phyloP scores from a whole-genome alignment of 1,284 basidiomycete genomes.

The Trichosporon sp. region DNA sequence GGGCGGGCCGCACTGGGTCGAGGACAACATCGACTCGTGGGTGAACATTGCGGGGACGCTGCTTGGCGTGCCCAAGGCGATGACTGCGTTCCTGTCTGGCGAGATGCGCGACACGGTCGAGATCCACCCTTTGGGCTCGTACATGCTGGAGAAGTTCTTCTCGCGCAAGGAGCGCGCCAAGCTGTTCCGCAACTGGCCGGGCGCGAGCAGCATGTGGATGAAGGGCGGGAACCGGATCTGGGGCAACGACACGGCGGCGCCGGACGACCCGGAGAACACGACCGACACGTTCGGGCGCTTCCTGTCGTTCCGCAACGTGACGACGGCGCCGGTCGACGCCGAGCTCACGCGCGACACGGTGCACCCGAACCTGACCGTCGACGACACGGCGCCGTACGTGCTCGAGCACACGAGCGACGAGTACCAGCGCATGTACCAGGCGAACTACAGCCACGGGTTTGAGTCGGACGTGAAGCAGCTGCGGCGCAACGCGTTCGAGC shows the following conservation, averaged over 20 bases:
- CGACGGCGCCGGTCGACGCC: constrained; percentile 28
- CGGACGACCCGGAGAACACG: constrained; percentile 64
- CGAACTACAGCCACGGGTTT: constrained; percentile 91
- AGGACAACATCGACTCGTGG: constrained; percentile 75
- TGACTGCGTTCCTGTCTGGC: constrained; percentile 89
- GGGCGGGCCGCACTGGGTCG: constrained; percentile 87
- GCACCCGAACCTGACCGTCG: constrained; percentile 72
- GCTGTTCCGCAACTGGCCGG: constrained; percentile 93
- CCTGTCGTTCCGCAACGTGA: constrained; percentile 66
- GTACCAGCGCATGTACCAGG: constrained; percentile 85
- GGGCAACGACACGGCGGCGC: constrained; percentile 60
- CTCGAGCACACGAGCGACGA: constrained; percentile 73
- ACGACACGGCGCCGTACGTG: constrained; percentile 72
- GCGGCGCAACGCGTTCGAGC: constrained; percentile 64
- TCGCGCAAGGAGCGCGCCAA: constrained; percentile 82
- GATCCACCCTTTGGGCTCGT: constrained; percentile 54
- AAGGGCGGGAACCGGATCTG: constrained; percentile 89
- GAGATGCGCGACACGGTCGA: constrained; percentile 97
- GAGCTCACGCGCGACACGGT: constrained; percentile 45
- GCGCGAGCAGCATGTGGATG: constrained; percentile 87
- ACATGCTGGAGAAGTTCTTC: constrained; percentile 67
- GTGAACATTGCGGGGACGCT: constrained; percentile 84
- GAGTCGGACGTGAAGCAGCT: constrained; percentile 69
- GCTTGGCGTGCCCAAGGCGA: constrained; percentile 75
- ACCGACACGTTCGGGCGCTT: constrained; percentile 74